Base-by-base conservation (phyloP, 192 early-diverging fungal genomes). In the Linnemannia exigua region DNA sequence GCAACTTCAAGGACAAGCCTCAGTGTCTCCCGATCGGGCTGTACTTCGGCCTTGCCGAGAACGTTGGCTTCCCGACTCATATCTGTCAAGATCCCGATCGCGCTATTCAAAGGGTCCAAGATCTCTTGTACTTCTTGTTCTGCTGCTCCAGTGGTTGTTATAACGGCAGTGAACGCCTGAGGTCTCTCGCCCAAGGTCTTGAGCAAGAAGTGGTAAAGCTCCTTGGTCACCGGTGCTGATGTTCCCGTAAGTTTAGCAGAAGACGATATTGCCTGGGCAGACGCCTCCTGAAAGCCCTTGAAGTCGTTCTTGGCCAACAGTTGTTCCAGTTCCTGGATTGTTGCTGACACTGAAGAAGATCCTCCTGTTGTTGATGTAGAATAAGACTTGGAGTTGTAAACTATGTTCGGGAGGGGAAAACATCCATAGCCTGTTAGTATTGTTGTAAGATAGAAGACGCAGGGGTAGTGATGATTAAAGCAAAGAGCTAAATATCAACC, bases 61-160 rank as follows among this genome's bases (percentile, higher is more conserved):
- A 79, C 79, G 66, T 79, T 86, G 37, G 84, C 84, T 66, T 86
- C 78, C n/a, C 74, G 74, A 36, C 74, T 80, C 84, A 86, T 86
- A 17, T 76, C 84, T 37, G 84, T 86, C 69, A 86, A 48, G 37
- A 86, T 80, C 44, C 74, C 70, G 46, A 86, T 66, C 12, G 84
- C 84, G 44, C 79, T 80, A 22, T 72, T 74, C 37, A 86, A 63
- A 0, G 84, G 79, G 28, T 79, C 74, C 12, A 72, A 50, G 33
- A 15, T 41, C 9, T 52, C 36, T 28, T 25, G 25, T 14, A 12
- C 11, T 33, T n/a, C 37, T 58, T 37, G n/a, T 54, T 33, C n/a
- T 50, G 67, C 46, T 14, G 20, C 5, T 44, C 41, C 41, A 9
- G 41, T 44, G 41, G 9, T n/a, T 20, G 20, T 25, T 78, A 47